phyloP scores from a whole-genome alignment of 371 early-diverging fungal genomes.

The Phascolomyces articulosus region DNA sequence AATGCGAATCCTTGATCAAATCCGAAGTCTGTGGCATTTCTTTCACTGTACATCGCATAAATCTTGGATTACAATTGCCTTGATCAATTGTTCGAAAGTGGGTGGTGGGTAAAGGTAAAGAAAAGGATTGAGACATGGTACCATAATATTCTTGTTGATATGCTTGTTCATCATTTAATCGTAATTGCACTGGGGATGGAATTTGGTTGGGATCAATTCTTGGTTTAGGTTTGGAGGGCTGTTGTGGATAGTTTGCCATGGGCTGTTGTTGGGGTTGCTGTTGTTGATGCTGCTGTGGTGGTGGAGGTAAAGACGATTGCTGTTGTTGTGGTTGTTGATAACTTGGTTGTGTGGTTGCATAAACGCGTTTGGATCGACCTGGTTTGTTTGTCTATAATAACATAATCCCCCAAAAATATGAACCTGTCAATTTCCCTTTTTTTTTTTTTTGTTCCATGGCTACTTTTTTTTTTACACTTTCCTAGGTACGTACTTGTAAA shows the following conservation, averaged over 20 bases:
- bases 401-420: too few relatives aligned
- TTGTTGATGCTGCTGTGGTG: constrained; percentile 13
- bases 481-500: constrained; percentile 2
- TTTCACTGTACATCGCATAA: constrained; percentile 86
- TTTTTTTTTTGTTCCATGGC: too few relatives aligned
- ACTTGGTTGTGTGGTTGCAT: constrained; percentile 25
- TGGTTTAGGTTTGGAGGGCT: constrained; percentile 36
- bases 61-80: constrained; percentile 93
- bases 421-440: too few relatives aligned
- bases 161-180: constrained; percentile 72
- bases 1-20: constrained; percentile 68
- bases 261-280: constrained; percentile 17
- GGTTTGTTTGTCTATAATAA: background rate
- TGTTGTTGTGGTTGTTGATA: constrained; percentile 15
- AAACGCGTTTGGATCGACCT: constrained; percentile 35
- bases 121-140: constrained; percentile 63
- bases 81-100: constrained; percentile 85
- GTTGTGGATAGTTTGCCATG: background rate
- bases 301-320: constrained; percentile 12
- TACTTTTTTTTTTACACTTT: background rate
- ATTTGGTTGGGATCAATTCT: constrained; percentile 94
- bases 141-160: constrained; percentile 66
- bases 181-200: constrained; percentile 88
- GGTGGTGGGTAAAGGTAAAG: constrained; percentile 83
- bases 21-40: constrained; percentile 84